Percentiles rank a stretch among this genome's conserved stretches.
These are phyloP conservation scores for Trichosanthes truncata DNA, from an alignment of 306 rosid genomes.

Conservation along the genomic window DNA sequence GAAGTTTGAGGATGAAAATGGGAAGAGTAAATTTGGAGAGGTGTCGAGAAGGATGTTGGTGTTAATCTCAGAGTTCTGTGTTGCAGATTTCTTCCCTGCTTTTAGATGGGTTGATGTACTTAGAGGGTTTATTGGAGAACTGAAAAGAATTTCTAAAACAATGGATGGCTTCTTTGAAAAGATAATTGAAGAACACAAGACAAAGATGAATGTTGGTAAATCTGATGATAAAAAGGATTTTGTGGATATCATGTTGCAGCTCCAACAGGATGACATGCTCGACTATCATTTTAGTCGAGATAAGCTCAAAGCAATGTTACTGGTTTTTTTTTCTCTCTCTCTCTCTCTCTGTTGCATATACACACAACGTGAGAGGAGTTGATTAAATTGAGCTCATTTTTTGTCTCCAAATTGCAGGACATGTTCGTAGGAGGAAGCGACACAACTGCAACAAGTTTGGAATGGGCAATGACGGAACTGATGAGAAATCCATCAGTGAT, in stretches of 20 bases:
- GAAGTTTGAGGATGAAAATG: not conserved
- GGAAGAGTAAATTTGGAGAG: not conserved
- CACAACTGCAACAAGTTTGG: constrained; percentile 27
- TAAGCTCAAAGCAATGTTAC: not conserved
- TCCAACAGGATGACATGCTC: not conserved
- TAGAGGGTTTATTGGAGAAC: not conserved
- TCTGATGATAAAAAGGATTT: not conserved
- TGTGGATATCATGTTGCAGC: not conserved
- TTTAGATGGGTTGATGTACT: constrained; percentile 15
- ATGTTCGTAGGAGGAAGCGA: constrained; percentile 42
- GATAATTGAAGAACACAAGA: not conserved
- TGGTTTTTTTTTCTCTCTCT: not conserved
- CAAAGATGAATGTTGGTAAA: not conserved
- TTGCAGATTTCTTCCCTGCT: constrained; percentile 17
- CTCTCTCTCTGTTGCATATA: not conserved
- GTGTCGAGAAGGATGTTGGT: not conserved
- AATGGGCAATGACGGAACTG: constrained; percentile 43
- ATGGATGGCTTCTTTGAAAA: not conserved
- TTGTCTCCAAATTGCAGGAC: constrained; percentile 15
- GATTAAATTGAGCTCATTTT: not conserved
- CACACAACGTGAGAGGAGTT: not conserved
- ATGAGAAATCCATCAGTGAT: constrained; percentile 26
- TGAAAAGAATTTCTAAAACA: not conserved
- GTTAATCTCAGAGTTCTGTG: not conserved
- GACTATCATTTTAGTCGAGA: not conserved